These are phyloP conservation scores for Nitzschia sp. DNA, from an alignment of 108 stramenopile genomes.

Conservation along the genomic window DNA sequence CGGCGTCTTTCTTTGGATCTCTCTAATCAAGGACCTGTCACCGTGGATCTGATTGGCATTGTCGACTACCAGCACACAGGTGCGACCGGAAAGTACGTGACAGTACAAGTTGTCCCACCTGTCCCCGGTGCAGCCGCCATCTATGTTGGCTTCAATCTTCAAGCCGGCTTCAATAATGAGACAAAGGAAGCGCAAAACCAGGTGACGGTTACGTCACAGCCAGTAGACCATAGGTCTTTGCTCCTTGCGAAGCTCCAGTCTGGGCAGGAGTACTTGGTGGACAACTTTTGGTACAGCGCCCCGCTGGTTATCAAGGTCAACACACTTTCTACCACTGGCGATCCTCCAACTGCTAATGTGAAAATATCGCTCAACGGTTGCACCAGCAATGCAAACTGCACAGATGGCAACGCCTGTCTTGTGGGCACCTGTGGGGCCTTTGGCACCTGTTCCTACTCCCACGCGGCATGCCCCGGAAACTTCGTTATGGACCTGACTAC, in stretches of 20 bases:
- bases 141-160: slow-evolving; percentile 8
- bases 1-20: not conserved
- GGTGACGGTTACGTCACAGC: not conserved
- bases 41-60: not conserved
- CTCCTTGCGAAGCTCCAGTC: not conserved
- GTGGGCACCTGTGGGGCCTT: not conserved
- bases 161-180: not conserved
- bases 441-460: not conserved
- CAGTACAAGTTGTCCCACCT: not conserved
- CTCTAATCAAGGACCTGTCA: not conserved
- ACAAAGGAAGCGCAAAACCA: slow-evolving; percentile 2
- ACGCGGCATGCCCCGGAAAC: not conserved
- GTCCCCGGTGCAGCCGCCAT: not conserved
- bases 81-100: not conserved
- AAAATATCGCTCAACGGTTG: not conserved
- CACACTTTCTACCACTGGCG: not conserved
- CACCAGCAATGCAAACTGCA: not conserved
- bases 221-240: not conserved
- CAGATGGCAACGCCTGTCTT: not conserved
- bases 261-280: not conserved
- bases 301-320: not conserved
- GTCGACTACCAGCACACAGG: not conserved
- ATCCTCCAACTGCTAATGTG: not conserved
- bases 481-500: not conserved
- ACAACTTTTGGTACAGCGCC: not conserved